phyloP scores from a whole-genome alignment of 768 basidiomycete genomes.

The Termitomyces bulborhizus region DNA sequence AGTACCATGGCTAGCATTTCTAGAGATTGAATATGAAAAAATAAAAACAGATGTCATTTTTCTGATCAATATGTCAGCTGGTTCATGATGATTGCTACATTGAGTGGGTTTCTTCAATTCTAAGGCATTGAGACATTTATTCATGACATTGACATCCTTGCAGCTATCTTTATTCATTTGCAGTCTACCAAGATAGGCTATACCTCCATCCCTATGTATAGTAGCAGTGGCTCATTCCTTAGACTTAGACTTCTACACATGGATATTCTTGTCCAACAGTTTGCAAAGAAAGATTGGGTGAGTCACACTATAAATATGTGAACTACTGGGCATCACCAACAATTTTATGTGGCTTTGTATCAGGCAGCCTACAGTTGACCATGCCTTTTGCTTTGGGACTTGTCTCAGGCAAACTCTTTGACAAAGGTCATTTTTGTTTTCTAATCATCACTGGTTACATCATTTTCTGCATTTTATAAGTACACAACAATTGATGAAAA shows the following conservation, averaged over 20 bases:
- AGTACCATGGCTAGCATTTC: no score
- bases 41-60: no score
- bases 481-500: background rate
- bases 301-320: background rate
- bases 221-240: no score
- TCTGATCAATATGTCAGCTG: no score
- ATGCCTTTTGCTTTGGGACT: conserved; percentile 16
- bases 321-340: background rate
- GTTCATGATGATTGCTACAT: no score
- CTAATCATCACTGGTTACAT: conserved; percentile 11
- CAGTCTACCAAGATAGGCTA: no score
- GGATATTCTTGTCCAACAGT: conserved; percentile 2
- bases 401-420: conserved; percentile 15
- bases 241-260: conserved; percentile 10
- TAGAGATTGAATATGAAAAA: no score
- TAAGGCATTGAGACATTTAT: no score
- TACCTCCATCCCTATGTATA: no score
- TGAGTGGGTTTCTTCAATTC: no score
- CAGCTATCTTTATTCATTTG: no score
- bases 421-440: conserved; percentile 12
- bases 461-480: conserved; percentile 15
- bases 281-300: conserved; percentile 11
- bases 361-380: conserved; percentile 18
- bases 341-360: conserved; percentile 17
- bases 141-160: no score